These are phyloP conservation scores for Bipolaris victoriae DNA, from an alignment of 2,329 filamentous ascomycete genomes.

Conservation along the genomic window DNA sequence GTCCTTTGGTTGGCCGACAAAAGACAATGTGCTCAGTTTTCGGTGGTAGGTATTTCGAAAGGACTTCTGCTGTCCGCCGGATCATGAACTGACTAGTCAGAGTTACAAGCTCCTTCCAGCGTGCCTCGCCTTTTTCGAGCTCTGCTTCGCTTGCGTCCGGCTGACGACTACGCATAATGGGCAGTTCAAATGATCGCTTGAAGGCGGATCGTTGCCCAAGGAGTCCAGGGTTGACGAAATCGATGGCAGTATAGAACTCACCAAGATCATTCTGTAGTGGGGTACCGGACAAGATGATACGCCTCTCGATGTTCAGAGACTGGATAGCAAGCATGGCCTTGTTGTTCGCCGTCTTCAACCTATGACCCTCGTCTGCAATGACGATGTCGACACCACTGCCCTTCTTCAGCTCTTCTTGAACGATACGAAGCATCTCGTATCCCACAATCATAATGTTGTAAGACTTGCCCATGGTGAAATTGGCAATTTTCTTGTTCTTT, in stretches of 20 bases:
- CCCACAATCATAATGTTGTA: conserved; percentile 77
- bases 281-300: conserved; percentile 70
- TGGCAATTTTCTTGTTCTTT: conserved; percentile 66
- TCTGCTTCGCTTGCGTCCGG: conserved; percentile 67
- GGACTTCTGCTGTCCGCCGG: conserved; percentile 68
- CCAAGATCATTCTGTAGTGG: conserved; percentile 72
- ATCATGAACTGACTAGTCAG: conserved; percentile 70
- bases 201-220: conserved; percentile 68
- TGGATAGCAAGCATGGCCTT: conserved; percentile 71
- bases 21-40: conserved; percentile 73
- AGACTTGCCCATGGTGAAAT: conserved; percentile 71
- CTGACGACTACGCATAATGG: conserved; percentile 68
- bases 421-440: conserved; percentile 71
- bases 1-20: conserved; percentile 66
- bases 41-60: conserved; percentile 68
- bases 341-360: conserved; percentile 71
- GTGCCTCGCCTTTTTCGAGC: conserved; percentile 67
- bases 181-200: conserved; percentile 68
- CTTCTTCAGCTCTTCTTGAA: conserved; percentile 69
- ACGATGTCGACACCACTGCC: conserved; percentile 70
- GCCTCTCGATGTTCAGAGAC: conserved; percentile 64
- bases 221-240: conserved; percentile 71
- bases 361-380: conserved; percentile 72
- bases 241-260: conserved; percentile 71
- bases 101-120: conserved; percentile 65